Evolutionary conservation across 768 basidiomycete species (phyloP), one percentile per base, ranked within the genome.

Genomic region (Postia placenta): DNA sequence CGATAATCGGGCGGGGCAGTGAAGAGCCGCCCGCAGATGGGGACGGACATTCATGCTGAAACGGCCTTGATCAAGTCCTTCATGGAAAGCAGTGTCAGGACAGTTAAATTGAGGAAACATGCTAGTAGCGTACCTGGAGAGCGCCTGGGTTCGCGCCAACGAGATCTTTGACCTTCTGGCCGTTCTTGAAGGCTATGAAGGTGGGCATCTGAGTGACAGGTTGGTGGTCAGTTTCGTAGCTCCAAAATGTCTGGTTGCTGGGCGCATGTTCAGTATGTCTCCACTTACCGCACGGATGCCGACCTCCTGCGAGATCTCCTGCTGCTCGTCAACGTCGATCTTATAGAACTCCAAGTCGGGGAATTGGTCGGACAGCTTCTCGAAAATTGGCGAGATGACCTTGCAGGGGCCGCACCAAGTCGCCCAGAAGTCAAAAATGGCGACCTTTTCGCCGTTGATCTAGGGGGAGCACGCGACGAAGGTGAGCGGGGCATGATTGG

Each of bases 341-440:
- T 85, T 86, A 73, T 82, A 85, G 63, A 87, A 84, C 15, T 73
- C 71, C 47, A 85, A 60, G 11, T 61, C 67, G 2, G 64, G 52
- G 45, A 56, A 55, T 11, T 58, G 37, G 0, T 67, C 54, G 2
- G 79, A 71, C n/a, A 83, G 59, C 53, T 74, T 69, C 63, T 85
- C 80, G 55, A 86, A 80, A 36, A 83, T 59, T 47, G 85, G 85
- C 17, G 76, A 76, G 66, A 87, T 85, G 35, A 71, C 53, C 48
- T 67, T 72, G 78, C 85, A 87, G 12, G 85, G 84, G 14, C 83
- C 83, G 64, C 81, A 87, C 85, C 86, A 87, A 2, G 77, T 75
- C 35, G 86, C 86, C 81, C 81, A 85, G 67, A 88, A 87, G 66
- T 88, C 83, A 59, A 88, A 71, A 15, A 83, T 60, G 54, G 72